Evolutionary conservation across 1,284 basidiomycete genomes (phyloP).

Genomic region (Naganishia sp.): DNA sequence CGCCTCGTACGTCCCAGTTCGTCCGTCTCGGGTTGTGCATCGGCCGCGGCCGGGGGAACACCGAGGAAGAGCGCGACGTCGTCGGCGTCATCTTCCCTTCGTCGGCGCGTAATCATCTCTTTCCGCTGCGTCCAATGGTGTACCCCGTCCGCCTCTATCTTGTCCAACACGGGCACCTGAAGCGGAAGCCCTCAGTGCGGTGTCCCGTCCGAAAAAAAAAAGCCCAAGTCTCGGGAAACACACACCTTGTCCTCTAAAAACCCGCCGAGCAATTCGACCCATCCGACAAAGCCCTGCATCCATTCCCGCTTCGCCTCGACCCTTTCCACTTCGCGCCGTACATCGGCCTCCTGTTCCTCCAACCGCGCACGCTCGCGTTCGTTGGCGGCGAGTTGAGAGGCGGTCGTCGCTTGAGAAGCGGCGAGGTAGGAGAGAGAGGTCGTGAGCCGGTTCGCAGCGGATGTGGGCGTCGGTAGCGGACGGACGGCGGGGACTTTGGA

Average conservation of each 20-base stretch:
- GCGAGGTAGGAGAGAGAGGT: constrained; percentile 63
- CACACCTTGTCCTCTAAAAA: constrained; percentile 90
- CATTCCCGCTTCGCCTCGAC: constrained; percentile 82
- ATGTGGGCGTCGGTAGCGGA: constrained; percentile 64
- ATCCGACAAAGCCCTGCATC: constrained; percentile 80
- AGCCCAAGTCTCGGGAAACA: constrained; percentile 25
- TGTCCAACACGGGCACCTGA: constrained; percentile 79
- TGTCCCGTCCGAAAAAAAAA: neutral
- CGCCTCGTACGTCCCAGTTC: constrained; percentile 62
- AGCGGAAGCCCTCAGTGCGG: neutral
- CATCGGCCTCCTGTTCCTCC: constrained; percentile 72
- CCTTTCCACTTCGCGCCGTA: constrained; percentile 73
- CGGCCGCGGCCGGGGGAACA: constrained; percentile 50
- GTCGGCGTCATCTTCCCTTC: constrained; percentile 73
- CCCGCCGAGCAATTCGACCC: constrained; percentile 80
- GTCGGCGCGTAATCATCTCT: constrained; percentile 67
- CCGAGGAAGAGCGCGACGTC: constrained; percentile 77
- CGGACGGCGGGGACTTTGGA: constrained; percentile 57
- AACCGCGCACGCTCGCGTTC: constrained; percentile 69
- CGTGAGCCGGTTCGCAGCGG: constrained; percentile 70
- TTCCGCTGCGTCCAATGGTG: constrained; percentile 53
- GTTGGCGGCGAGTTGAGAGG: constrained; percentile 39
- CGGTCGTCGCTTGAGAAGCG: constrained; percentile 40
- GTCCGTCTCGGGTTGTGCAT: constrained; percentile 59
- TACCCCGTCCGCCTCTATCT: constrained; percentile 43